Evolutionary conservation across 129 eudicot species (phyloP).

Genomic region (Tagetes erecta): DNA sequence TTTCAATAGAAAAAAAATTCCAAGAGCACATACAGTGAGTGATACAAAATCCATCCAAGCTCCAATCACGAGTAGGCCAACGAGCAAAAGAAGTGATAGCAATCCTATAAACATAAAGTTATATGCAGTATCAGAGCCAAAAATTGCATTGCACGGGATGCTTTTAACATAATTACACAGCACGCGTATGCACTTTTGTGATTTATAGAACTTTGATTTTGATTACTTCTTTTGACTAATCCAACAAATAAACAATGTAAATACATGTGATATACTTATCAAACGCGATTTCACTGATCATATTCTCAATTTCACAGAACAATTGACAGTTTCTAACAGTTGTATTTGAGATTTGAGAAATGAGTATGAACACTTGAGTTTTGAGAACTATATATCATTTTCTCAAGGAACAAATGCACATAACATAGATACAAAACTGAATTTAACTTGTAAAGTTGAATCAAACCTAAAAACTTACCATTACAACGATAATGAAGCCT

Average conservation of each 20-base stretch:
- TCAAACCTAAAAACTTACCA: conserved; percentile 41
- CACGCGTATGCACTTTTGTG: not conserved
- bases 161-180: not conserved
- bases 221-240: conserved; percentile 1
- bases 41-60: conserved; percentile 58
- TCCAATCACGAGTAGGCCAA: conserved; percentile 63
- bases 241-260: not conserved
- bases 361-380: not conserved
- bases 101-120: conserved; percentile 49
- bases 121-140: not conserved
- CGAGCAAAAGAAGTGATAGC: conserved; percentile 58
- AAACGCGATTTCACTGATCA: not conserved
- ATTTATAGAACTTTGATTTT: not conserved
- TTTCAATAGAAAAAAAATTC: not conserved
- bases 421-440: conserved; percentile 15
- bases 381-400: not conserved
- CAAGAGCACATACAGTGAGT: conserved; percentile 57
- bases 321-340: not conserved
- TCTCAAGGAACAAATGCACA: not conserved
- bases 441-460: conserved; percentile 2
- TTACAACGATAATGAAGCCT: conserved; percentile 87
- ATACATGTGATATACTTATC: not conserved
- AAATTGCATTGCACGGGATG: not conserved
- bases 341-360: not conserved
- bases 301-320: not conserved